Evolutionary conservation across 177 flowering plant genomes (phyloP).

Genomic region (Vitis hybrid): DNA sequence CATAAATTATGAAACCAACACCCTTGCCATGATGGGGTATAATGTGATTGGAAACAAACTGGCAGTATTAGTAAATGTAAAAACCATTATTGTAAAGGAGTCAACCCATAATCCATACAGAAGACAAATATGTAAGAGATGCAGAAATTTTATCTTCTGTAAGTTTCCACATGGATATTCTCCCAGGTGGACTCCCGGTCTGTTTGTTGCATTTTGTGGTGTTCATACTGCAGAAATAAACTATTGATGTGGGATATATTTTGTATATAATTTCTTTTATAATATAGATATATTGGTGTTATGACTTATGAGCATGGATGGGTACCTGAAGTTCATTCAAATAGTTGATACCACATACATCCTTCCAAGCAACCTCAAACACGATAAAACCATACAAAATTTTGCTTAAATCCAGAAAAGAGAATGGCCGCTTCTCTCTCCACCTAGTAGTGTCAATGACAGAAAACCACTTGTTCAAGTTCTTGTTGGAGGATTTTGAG

Average conservation of each 20-base stretch:
- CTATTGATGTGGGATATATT: no score
- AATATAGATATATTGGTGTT: neutral
- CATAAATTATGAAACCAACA: neutral
- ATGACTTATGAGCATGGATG: neutral
- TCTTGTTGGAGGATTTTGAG: slow-evolving; percentile 11
- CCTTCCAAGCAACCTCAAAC: slow-evolving; percentile 34
- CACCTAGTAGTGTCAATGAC: slow-evolving; percentile 23
- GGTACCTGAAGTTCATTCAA: slow-evolving; percentile 36
- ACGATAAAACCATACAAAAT: slow-evolving; percentile 35
- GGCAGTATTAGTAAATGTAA: neutral
- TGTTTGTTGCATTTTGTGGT: no score
- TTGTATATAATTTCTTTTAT: neutral
- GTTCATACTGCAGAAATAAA: no score
- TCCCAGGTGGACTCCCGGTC: neutral
- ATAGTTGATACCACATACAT: slow-evolving; percentile 34
- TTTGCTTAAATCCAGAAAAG: slow-evolving; percentile 24
- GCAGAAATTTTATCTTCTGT: neutral
- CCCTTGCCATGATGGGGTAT: neutral
- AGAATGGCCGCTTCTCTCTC: slow-evolving; percentile 21
- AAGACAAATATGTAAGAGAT: neutral
- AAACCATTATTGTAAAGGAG: neutral
- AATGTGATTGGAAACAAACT: neutral
- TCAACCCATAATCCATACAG: neutral
- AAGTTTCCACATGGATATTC: neutral
- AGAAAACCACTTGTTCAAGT: slow-evolving; percentile 23